Evolutionary conservation across 768 basidiomycete species (phyloP).

Genomic region (Sporobolomyces pararoseus): DNA sequence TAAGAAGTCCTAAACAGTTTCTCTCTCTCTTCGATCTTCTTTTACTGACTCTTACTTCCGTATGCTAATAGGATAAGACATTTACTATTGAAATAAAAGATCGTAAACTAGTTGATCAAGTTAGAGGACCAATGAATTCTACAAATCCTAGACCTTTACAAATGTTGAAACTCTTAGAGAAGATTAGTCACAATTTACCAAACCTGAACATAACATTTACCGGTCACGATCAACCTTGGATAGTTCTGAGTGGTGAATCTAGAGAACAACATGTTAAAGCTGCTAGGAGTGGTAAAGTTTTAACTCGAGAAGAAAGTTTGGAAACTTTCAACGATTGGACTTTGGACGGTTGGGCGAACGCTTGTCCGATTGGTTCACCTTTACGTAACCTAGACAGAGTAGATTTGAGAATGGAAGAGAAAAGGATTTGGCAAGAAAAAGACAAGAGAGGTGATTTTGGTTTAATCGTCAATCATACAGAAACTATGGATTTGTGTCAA

Average conservation of each 20-base stretch:
- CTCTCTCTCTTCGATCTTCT: not conserved
- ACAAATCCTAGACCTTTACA: constrained; percentile 22
- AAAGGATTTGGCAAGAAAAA: constrained; percentile 5
- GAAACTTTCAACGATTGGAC: constrained; percentile 26
- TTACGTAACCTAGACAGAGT: constrained; percentile 21
- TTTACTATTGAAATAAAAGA: constrained; percentile 34
- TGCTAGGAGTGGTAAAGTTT: constrained; percentile 19
- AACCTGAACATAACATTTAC: constrained; percentile 44
- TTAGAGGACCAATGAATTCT: constrained; percentile 31
- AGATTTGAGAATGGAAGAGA: constrained; percentile 13
- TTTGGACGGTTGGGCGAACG: constrained; percentile 43
- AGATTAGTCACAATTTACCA: constrained; percentile 39
- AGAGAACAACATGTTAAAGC: not conserved
- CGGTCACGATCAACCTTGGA: constrained; percentile 42
- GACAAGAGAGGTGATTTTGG: constrained; percentile 13
- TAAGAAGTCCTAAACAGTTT: not conserved
- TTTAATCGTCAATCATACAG: constrained; percentile 46
- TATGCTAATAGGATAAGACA: constrained; percentile 26
- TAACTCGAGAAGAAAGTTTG: not conserved
- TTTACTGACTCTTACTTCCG: not conserved
- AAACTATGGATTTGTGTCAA: constrained; percentile 47
- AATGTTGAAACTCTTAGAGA: constrained; percentile 30
- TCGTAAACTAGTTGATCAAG: not conserved
- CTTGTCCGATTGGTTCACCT: constrained; percentile 33
- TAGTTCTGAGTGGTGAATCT: constrained; percentile 28